Evolutionary conservation across 768 basidiomycete genomes (phyloP).

Genomic region (Ramaria sp.): DNA sequence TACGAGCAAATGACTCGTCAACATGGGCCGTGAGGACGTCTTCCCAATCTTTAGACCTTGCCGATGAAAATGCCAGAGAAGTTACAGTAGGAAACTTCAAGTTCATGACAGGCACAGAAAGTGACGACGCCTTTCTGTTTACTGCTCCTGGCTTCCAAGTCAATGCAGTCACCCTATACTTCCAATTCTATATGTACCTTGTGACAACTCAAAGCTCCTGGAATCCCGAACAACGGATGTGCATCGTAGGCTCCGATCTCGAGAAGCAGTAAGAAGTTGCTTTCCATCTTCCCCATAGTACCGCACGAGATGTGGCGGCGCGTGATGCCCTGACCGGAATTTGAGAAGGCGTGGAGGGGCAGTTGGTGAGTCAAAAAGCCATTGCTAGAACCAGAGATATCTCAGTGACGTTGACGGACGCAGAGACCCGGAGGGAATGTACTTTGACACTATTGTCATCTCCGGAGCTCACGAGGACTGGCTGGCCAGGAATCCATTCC

Average conservation of each 20-base stretch:
- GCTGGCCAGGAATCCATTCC: conserved; percentile 91
- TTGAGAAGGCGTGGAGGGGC: conserved; percentile 81
- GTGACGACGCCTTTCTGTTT: conserved; percentile 62
- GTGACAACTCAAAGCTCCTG: conserved; percentile 86
- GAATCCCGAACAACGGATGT: conserved; percentile 94
- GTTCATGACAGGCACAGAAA: conserved; percentile 69
- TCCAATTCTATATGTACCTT: conserved; percentile 40
- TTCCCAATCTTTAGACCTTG: conserved; percentile 93
- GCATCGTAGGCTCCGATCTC: conserved; percentile 81
- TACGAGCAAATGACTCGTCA: conserved; percentile 72
- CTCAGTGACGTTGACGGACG: background rate
- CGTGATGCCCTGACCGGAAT: conserved; percentile 84
- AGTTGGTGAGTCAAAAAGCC: conserved; percentile 90
- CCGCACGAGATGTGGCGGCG: conserved; percentile 82
- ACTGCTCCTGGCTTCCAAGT: conserved; percentile 52
- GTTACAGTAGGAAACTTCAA: conserved; percentile 80
- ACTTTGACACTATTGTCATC: conserved; percentile 97
- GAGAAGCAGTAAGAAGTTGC: conserved; percentile 77
- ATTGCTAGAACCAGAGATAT: conserved; percentile 54
- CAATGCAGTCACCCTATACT: background rate
- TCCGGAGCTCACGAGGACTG: conserved; percentile 79
- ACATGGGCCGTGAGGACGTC: conserved; percentile 87
- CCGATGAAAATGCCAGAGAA: conserved; percentile 65
- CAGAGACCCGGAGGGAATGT: conserved; percentile 8
- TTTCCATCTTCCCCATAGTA: conserved; percentile 99